Conservation (phyloP, 2,329 filamentous ascomycete species). For the Aspergillus vadensis region DNA sequence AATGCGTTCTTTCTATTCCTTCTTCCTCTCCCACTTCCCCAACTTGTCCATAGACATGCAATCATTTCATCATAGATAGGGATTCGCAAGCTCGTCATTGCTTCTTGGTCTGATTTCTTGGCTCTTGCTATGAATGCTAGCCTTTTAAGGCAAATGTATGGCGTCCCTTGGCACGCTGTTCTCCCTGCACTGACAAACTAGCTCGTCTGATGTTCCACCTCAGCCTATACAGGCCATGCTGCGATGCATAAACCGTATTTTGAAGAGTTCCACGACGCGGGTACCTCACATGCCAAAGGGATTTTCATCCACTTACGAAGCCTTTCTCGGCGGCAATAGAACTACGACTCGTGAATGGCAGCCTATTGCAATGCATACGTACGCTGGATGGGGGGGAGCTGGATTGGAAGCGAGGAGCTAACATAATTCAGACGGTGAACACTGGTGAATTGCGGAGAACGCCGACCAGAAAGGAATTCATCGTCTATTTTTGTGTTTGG, state of each 20-base stretch:
- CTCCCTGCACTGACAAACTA: not conserved
- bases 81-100: not conserved
- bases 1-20: not conserved
- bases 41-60: not conserved
- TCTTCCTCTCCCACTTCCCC: not conserved
- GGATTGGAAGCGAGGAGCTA: not conserved
- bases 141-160: not conserved
- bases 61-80: not conserved
- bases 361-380: not conserved
- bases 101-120: not conserved
- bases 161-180: not conserved
- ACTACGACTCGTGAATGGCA: not conserved
- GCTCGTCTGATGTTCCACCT: not conserved
- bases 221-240: not conserved
- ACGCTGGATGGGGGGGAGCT: not conserved
- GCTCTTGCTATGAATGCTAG: not conserved
- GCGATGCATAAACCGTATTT: not conserved
- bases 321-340: not conserved
- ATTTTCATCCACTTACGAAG: slow-evolving; percentile 1
- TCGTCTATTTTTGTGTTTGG: not conserved
- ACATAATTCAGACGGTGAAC: not conserved
- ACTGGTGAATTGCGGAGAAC: not conserved
- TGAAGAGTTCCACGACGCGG: not conserved
- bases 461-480: not conserved
- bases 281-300: not conserved